Percentiles rank a stretch among this genome's conserved stretches.
Conservation (phyloP, 2,329 filamentous ascomycete genomes). For the Ceratocystis albifundus region DNA sequence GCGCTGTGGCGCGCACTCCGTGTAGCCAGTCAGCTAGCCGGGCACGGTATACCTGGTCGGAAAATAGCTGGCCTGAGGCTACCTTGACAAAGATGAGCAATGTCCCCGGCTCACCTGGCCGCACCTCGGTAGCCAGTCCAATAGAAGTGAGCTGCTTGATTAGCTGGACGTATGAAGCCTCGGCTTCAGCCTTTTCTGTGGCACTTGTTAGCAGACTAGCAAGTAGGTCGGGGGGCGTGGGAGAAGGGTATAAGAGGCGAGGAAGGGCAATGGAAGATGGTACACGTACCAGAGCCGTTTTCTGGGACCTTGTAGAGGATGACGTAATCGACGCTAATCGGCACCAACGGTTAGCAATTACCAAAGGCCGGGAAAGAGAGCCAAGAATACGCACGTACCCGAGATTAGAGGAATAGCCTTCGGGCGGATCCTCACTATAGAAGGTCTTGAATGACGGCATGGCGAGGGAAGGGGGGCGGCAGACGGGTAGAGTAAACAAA, state of each 20-base stretch:
- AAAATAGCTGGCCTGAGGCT: constrained; percentile 61
- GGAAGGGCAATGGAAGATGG: neutral
- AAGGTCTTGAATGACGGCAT: constrained; percentile 23
- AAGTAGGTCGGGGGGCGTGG: neutral
- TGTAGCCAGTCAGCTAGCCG: constrained; percentile 90
- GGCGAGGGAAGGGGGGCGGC: neutral
- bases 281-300: constrained; percentile 40
- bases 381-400: constrained; percentile 14
- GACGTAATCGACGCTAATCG: constrained; percentile 71
- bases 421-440: constrained; percentile 21
- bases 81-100: constrained; percentile 76
- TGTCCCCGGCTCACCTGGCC: constrained; percentile 61
- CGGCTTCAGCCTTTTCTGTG: constrained; percentile 45
- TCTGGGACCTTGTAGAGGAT: constrained; percentile 64
- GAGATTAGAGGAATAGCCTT: constrained; percentile 21
- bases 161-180: constrained; percentile 65
- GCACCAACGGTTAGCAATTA: neutral
- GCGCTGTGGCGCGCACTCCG: constrained; percentile 67
- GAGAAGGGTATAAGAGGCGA: neutral
- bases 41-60: constrained; percentile 71
- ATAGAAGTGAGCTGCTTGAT: constrained; percentile 62
- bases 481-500: neutral
- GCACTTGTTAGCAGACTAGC: neutral
- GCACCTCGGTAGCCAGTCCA: constrained; percentile 79
- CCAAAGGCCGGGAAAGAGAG: neutral